Evolutionary conservation across 2,329 filamentous ascomycete species (phyloP), one percentile per base, ranked within the genome.

Genomic region (Aspergillus transmontanensis): DNA sequence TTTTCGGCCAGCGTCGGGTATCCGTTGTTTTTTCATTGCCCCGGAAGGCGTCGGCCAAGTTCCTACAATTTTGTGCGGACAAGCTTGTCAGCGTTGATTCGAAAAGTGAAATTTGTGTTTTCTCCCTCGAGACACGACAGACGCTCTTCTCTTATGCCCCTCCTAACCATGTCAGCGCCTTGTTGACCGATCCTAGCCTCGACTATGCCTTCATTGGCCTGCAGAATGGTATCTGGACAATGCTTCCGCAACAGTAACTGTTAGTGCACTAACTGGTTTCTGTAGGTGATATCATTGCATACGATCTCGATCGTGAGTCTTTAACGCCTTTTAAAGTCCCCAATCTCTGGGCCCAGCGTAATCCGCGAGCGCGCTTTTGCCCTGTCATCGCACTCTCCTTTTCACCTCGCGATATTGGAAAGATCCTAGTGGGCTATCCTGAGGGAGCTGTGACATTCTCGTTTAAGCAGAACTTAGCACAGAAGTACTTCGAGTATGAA

Each of bases 181-280:
- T 98, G 71, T 84, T 90, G 62, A 93, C 91, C 9, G 95, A 99
- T 75, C 93, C 94, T 0, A 92, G 92, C 80, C 83, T 99, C 64
- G 95, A 99, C 77, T 99, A 96, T 88, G 93, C 90, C 43, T 90
- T 99, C 65, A 82, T 98, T 51, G 95, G 93, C 14, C 81, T 93
- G 66, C 88, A 91, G 67, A 91, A 86, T 72, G 93, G 84, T 85
- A 68, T 39, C 11, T 26, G 68, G 19, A 16, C 19, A 23, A n/a
- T 21, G 16, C 46, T 21, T 41, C 12, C 11, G 19, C 28, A 26
- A 43, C 26, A 23, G 28, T 26, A 21, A 23, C 3, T 2, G 9
- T 16, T 10, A 19, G 11, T 36, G 11, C 51, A 41, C 59, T 64
- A 59, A 64, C 36, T n/a, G 19, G 55, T 64, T 28, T 16, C 14